phyloP scores from a whole-genome alignment of 345 rosid species.

The Cardamine chenopodiifolia region DNA sequence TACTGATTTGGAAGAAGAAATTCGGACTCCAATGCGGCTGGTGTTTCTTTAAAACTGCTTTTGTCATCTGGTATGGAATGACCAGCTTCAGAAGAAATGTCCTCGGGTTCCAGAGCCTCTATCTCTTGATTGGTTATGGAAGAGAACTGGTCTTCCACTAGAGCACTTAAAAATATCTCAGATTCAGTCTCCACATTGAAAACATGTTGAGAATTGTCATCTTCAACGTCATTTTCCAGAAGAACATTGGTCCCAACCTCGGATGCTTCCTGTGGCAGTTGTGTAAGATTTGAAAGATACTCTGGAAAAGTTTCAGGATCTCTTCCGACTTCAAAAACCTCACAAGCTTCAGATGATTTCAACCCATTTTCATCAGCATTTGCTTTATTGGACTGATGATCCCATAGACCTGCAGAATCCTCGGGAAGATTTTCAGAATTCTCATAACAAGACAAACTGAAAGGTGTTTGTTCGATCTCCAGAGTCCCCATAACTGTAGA shows the following conservation, averaged over 20 bases:
- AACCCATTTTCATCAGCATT: slow-evolving; percentile 14
- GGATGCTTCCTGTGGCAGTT: slow-evolving; percentile 1
- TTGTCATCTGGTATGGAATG: neutral
- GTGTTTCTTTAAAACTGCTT: neutral
- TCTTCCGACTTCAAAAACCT: neutral
- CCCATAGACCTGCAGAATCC: neutral
- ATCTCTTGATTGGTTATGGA: slow-evolving; percentile 25
- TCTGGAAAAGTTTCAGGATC: neutral
- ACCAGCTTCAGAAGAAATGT: slow-evolving; percentile 8
- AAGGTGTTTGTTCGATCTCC: neutral
- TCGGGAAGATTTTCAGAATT: slow-evolving; percentile 3
- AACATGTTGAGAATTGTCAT: slow-evolving; percentile 6
- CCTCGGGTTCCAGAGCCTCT: slow-evolving; percentile 12
- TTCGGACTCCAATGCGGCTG: neutral
- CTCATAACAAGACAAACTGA: slow-evolving; percentile 13
- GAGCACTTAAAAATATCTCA: slow-evolving; percentile 35
- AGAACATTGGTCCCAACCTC: neutral
- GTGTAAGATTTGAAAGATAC: slow-evolving; percentile 4
- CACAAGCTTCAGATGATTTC: slow-evolving; percentile 13
- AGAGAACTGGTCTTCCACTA: slow-evolving; percentile 30
- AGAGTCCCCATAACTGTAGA: slow-evolving; percentile 1
- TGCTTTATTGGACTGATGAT: slow-evolving; percentile 11
- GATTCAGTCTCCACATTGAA: slow-evolving; percentile 26
- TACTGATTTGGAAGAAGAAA: neutral
- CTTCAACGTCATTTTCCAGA: neutral